Evolutionary conservation across 345 rosid species (phyloP).

Genomic region (Eutrema yunnanense): DNA sequence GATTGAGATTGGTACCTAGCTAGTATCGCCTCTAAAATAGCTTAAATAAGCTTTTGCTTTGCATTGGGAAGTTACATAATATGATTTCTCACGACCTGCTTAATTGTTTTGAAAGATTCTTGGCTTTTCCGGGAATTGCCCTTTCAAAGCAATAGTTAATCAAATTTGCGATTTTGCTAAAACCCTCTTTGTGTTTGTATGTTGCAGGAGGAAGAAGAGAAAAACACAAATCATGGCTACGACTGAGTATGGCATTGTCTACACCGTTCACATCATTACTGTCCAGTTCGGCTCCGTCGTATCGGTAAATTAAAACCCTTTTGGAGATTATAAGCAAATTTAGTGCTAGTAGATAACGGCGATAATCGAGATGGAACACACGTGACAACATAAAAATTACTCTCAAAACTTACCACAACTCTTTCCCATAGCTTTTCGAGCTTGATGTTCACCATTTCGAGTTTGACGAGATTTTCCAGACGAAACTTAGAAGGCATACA

Average conservation of each 20-base stretch:
- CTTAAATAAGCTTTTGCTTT: background rate
- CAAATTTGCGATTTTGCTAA: background rate
- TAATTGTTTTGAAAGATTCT: background rate
- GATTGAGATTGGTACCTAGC: background rate
- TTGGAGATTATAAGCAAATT: too few species aligned
- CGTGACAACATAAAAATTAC: too few species aligned
- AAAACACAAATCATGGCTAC: slow-evolving; percentile 25
- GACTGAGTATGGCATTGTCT: slow-evolving; percentile 51
- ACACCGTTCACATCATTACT: slow-evolving; percentile 65
- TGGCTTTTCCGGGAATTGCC: too few species aligned
- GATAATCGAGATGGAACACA: too few species aligned
- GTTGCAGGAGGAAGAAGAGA: background rate
- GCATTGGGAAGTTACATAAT: background rate
- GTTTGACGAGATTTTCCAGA: too few species aligned
- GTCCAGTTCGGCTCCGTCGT: slow-evolving; percentile 75
- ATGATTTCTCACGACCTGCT: background rate
- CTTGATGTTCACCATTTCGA: too few species aligned
- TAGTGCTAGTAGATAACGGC: too few species aligned
- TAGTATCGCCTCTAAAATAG: background rate
- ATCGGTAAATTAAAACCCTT: slow-evolving; percentile 37
- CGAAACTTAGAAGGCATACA: too few species aligned
- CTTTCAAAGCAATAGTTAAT: background rate
- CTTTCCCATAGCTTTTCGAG: too few species aligned
- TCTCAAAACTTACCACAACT: too few species aligned
- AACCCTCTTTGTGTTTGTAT: background rate